Evolutionary conservation across 2,329 filamentous ascomycete genomes (phyloP).

Genomic region (Passalora sequoiae): DNA sequence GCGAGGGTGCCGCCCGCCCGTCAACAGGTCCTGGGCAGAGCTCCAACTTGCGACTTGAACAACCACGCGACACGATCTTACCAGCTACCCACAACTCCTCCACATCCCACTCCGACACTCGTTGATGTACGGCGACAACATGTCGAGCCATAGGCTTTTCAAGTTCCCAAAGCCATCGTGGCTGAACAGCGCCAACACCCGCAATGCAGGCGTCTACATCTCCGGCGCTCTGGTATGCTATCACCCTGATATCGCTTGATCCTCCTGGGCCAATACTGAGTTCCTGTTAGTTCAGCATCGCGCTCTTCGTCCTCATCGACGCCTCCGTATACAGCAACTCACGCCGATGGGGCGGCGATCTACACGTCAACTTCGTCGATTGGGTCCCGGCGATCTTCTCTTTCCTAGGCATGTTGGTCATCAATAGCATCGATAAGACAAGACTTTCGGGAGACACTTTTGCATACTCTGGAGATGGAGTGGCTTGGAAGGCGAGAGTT

Average conservation of each 20-base stretch:
- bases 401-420: slow-evolving; percentile 64
- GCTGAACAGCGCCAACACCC: slow-evolving; percentile 60
- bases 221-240: slow-evolving; percentile 58
- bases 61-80: not conserved
- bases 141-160: slow-evolving; percentile 51
- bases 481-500: slow-evolving; percentile 65
- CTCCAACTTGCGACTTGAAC: too few species aligned
- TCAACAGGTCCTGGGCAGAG: too few species aligned
- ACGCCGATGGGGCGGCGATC: slow-evolving; percentile 53
- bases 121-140: slow-evolving; percentile 13
- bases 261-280: not conserved
- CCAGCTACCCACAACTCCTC: not conserved
- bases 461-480: slow-evolving; percentile 57
- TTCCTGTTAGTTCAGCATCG: slow-evolving; percentile 56
- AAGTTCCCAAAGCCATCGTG: slow-evolving; percentile 63
- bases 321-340: slow-evolving; percentile 60
- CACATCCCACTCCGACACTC: not conserved
- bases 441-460: slow-evolving; percentile 60
- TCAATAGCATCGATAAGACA: slow-evolving; percentile 67
- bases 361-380: slow-evolving; percentile 64
- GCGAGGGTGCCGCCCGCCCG: too few species aligned
- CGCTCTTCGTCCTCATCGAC: slow-evolving; percentile 66
- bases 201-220: slow-evolving; percentile 61
- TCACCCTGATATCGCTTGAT: not conserved
- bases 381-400: slow-evolving; percentile 69